These are phyloP conservation scores for Metrosideros polymorpha DNA, from an alignment of 441 rosid species.

Conservation along the genomic window DNA sequence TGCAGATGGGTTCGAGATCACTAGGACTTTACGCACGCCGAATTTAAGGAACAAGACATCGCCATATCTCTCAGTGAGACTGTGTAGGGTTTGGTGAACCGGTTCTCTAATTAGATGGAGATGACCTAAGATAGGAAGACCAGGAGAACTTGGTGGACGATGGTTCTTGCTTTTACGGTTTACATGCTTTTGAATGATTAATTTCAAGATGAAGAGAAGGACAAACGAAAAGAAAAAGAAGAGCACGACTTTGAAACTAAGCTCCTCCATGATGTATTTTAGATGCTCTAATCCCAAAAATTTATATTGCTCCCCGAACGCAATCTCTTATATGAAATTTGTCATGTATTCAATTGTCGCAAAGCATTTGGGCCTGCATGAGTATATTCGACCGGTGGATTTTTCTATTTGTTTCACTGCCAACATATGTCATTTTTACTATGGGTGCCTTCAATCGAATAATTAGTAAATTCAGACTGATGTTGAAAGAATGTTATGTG, in stretches of 20 bases:
- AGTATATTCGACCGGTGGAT: background rate
- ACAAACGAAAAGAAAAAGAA: background rate
- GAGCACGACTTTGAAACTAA: background rate
- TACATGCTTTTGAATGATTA: background rate
- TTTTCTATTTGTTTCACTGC: background rate
- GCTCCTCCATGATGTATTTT: background rate
- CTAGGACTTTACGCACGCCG: background rate
- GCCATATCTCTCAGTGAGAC: background rate
- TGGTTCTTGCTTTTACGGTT: background rate
- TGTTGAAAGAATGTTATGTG: background rate
- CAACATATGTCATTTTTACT: too few relatives aligned
- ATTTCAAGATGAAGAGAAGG: background rate
- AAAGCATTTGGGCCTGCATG: background rate
- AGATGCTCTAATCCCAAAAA: background rate
- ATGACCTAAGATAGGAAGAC: background rate
- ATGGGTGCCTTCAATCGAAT: too few relatives aligned
- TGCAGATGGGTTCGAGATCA: background rate
- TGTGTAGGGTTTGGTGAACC: background rate
- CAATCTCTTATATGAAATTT: background rate
- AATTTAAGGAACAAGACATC: background rate
- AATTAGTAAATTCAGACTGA: background rate
- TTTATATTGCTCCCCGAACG: background rate
- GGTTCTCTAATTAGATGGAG: background rate
- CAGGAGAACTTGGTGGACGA: background rate
- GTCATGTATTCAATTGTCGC: background rate